Evolutionary conservation across 108 stramenopile species (phyloP).

Genomic region (Pseudonitzschia multistriata): DNA sequence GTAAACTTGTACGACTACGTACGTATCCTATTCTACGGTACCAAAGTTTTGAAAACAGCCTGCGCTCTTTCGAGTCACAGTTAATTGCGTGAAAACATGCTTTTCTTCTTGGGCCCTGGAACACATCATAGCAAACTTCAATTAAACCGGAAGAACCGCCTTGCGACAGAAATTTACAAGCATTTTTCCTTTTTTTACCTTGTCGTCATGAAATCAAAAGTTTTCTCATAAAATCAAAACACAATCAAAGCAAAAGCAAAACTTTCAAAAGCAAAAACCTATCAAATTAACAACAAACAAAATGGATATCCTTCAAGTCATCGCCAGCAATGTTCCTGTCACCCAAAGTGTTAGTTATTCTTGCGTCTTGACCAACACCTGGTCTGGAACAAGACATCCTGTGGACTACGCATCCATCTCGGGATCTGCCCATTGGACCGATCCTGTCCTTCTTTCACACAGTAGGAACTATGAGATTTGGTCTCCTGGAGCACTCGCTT

Average conservation of each 20-base stretch:
- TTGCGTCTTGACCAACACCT: background rate
- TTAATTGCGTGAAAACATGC: too few relatives aligned
- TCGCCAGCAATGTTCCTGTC: background rate
- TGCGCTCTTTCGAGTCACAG: too few relatives aligned
- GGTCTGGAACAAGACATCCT: background rate
- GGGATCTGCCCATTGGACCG: background rate
- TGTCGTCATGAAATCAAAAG: too few relatives aligned
- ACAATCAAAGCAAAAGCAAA: background rate
- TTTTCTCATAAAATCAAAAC: background rate
- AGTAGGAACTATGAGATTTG: background rate
- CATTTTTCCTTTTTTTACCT: too few relatives aligned
- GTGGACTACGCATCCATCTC: background rate
- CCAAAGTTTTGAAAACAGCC: too few relatives aligned
- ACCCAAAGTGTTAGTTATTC: background rate
- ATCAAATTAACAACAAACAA: too few relatives aligned
- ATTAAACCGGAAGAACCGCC: too few relatives aligned
- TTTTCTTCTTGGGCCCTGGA: too few relatives aligned
- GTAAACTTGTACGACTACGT: too few relatives aligned
- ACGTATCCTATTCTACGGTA: too few relatives aligned
- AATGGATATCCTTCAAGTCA: background rate
- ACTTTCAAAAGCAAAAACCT: background rate
- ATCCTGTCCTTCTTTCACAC: background rate
- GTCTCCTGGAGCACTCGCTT: background rate
- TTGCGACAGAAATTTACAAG: too few relatives aligned
- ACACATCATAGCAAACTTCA: too few relatives aligned